Evolutionary conservation across 2,329 filamentous ascomycete species (phyloP).

Genomic region (Microdochium paspali): DNA sequence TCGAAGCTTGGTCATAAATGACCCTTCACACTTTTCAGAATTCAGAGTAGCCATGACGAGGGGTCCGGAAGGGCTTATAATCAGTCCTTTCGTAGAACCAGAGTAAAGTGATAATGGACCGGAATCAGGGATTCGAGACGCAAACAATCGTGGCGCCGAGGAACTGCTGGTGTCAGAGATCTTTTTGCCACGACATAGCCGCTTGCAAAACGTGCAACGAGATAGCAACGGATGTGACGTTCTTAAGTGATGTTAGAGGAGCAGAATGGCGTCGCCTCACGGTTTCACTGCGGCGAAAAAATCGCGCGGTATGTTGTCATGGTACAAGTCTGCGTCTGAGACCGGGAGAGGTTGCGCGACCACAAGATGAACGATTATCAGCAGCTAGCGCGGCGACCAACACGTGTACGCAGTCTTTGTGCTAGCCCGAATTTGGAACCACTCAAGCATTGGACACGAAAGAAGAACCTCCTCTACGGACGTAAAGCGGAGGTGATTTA

Average conservation of each 20-base stretch:
- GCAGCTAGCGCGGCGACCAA: too few relatives aligned
- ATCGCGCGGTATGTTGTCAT: too few relatives aligned
- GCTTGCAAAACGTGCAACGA: background rate
- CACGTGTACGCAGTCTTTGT: background rate
- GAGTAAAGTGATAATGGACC: too few relatives aligned
- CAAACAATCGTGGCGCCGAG: background rate
- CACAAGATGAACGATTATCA: too few relatives aligned
- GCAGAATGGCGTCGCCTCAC: background rate
- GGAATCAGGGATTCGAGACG: too few relatives aligned
- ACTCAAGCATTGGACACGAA: background rate
- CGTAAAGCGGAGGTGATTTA: background rate
- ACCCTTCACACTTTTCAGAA: background rate
- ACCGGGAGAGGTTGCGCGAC: too few relatives aligned
- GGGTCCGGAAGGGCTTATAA: background rate
- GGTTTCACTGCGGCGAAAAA: background rate
- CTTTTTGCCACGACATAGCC: background rate
- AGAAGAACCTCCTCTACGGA: background rate
- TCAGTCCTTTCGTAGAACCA: too few relatives aligned
- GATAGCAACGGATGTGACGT: background rate
- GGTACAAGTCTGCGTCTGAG: too few relatives aligned
- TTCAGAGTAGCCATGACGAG: background rate
- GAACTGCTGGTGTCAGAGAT: background rate
- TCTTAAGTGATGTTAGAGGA: background rate
- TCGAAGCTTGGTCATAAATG: background rate
- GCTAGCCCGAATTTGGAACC: background rate